Evolutionary conservation across 2,329 filamentous ascomycete genomes (phyloP), one percentile per base, ranked within the genome.

Genomic region (Apiospora arundinis): DNA sequence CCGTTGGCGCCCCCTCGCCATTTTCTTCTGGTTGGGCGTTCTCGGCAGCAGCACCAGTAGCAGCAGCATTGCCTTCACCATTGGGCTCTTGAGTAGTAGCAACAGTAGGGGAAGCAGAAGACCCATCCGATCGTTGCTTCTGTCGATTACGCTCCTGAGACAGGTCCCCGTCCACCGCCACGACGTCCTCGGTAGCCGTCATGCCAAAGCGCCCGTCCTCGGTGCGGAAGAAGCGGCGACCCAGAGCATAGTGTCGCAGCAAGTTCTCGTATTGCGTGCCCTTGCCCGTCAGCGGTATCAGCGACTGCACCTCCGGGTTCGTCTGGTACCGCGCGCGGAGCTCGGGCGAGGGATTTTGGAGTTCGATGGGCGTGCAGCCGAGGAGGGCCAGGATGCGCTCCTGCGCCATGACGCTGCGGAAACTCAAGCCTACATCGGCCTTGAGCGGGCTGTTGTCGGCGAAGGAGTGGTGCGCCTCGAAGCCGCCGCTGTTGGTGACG

Each of bases 211-310:
- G 63, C 2, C 76, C 76, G 2, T 70, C 72, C 21, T 49, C 72
- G n/a, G 76, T 78, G 2, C 74, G 67, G 69, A 76, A 76, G 69
- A 76, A 76, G 4, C 76, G 72, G 9, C 76, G 72, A 1, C 76
- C 76, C 1, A 46, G 25, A 2, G 74, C 68, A 23, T 71, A 9
- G 2, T 44, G 12, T 2, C n/a, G 11, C 1, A 76, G 67, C 28
- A 75, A 28, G 6, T 21, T 60, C 28, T 73, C 74, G 69, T 70
- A 77, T 11, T 67, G 56, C 42, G 8, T 49, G 23, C 70, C 69
- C 5, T 44, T 52, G 9, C 72, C 75, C 68, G 71, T 73, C 23
- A 69, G 70, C 23, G 69, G 70, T 7, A 73, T 49, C 6, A 75
- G 68, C 16, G 70, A 69, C 65, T 37, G 46, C 1, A 74, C 67